phyloP scores from a whole-genome alignment of 1,284 basidiomycete species.

The Xerocomus nothofagi region DNA sequence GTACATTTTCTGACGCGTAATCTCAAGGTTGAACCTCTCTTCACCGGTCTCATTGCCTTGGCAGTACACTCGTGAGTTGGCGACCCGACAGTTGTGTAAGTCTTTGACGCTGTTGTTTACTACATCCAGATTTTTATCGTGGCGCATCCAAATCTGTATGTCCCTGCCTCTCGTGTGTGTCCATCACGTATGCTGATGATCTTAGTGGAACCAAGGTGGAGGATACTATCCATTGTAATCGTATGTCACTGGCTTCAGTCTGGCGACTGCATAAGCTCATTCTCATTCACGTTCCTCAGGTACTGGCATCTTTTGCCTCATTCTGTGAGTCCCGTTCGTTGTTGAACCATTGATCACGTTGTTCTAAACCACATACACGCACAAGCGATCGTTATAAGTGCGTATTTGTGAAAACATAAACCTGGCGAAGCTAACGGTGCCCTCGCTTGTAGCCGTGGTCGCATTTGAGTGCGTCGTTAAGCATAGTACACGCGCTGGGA shows the following conservation, averaged over 20 bases:
- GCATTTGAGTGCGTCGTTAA: not conserved
- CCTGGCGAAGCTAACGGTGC: not conserved
- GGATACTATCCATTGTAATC: conserved; percentile 1
- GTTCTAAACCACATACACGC: not conserved
- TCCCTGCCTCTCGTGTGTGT: not conserved
- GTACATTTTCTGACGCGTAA: not conserved
- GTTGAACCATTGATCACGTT: not conserved
- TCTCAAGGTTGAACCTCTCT: conserved; percentile 1
- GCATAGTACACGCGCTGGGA: not conserved
- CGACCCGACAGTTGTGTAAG: not conserved
- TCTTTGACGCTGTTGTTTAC: not conserved
- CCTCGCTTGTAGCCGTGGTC: not conserved
- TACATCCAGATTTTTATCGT: conserved; percentile 3
- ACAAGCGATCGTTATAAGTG: conserved; percentile 3
- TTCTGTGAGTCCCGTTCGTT: not conserved
- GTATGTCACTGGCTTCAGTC: not conserved
- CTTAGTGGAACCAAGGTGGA: conserved; percentile 8
- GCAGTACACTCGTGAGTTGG: conserved; percentile 7
- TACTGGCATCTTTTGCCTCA: not conserved
- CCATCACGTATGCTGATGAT: not conserved
- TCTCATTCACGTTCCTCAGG: not conserved
- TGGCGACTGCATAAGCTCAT: too few relatives aligned
- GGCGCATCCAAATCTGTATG: conserved; percentile 9
- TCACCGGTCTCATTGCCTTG: conserved; percentile 7
- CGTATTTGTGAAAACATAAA: not conserved